Conservation (phyloP, 768 basidiomycete genomes). For the Leccinum pellstonianum region DNA sequence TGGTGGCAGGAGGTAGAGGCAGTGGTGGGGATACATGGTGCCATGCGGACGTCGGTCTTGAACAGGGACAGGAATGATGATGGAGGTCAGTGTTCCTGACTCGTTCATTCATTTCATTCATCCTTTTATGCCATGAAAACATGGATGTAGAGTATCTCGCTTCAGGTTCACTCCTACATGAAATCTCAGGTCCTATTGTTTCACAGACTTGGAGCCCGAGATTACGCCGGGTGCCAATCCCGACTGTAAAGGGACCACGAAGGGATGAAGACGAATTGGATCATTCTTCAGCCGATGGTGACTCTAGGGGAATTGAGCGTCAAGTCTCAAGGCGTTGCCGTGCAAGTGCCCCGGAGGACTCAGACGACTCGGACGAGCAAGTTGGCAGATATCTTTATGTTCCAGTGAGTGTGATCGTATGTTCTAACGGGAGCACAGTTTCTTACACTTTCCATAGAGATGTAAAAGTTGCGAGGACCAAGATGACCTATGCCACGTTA, state of each 20-base stretch:
- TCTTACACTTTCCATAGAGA: neutral
- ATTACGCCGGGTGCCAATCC: no score
- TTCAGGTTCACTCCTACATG: no score
- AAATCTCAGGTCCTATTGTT: no score
- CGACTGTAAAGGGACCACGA: no score
- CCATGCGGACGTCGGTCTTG: neutral
- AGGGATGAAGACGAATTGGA: no score
- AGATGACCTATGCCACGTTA: neutral
- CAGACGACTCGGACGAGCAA: neutral
- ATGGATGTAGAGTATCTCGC: neutral
- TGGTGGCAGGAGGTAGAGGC: constrained; percentile 10
- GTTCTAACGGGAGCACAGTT: neutral
- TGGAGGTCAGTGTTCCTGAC: neutral
- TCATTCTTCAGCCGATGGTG: no score
- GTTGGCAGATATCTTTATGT: neutral
- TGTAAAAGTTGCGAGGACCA: neutral
- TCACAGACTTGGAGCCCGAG: no score
- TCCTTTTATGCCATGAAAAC: no score
- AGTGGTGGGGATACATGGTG: neutral
- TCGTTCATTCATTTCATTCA: no score
- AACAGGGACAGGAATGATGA: neutral
- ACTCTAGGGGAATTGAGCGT: no score
- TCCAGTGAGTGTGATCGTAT: neutral
- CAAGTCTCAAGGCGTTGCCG: no score
- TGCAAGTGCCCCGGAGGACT: neutral